Evolutionary conservation across 345 rosid species (phyloP), one percentile per base, ranked within the genome.

Genomic region (Sisymbrium irio): DNA sequence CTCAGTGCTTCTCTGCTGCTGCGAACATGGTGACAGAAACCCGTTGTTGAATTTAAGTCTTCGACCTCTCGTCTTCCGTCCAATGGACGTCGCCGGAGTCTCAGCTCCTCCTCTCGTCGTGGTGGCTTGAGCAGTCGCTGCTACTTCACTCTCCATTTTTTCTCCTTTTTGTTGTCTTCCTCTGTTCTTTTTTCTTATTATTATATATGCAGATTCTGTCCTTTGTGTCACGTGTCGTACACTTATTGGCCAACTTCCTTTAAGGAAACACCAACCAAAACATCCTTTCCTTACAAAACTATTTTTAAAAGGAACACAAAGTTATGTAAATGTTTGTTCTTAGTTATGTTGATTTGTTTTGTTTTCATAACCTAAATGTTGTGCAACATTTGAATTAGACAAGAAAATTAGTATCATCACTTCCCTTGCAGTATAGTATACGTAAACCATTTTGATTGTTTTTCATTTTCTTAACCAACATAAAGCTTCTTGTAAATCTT

Each of bases 1-100:
- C 32, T 37, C 65, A 32, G 35, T 40, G 65, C 33, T 61, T n/a
- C 77, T 69, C 7, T 78, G 73, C 45, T 70, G 79, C 37, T 35
- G 79, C 2, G 49, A 80, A 7, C 32, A 60, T 6, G 67, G 55
- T 50, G 83, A 77, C 32, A 76, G 77, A 37, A 74, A 82, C 17
- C 86, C 95, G 32, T 79, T 87, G 67, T 82, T 85, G 9, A 80
- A 83, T 77, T 86, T 88, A 32, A 85, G 90, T 66, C 85, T 84
- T 65, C 89, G 83, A 35, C 86, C 88, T 50, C 93, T 78, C 88
- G 85, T 92, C 80, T 84, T 88, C 32, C 83, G 78, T 7, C 8
- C 62, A 72, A 67, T 58, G 71, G 62, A 67, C 65, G 84, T 78
- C 27, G 58, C 79, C 53, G 54, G 35, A 30, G 70, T 44, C 45